phyloP scores from a whole-genome alignment of 768 basidiomycete genomes.

The Rhodosporidiobolus odoratus region DNA sequence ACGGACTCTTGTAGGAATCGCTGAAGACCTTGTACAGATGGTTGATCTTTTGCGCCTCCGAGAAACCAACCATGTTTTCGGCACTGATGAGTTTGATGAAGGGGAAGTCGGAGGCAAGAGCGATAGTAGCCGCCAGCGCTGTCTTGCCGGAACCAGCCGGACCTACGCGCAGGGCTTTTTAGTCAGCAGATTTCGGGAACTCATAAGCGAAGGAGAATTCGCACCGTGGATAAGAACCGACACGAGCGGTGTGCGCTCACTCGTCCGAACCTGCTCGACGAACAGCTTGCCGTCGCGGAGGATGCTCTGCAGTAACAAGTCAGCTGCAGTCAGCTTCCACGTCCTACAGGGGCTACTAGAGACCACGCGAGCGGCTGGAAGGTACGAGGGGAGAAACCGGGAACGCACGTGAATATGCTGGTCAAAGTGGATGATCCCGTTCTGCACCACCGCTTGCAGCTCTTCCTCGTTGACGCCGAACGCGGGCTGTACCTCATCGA shows the following conservation, averaged over 20 bases:
- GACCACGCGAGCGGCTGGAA: too few relatives aligned
- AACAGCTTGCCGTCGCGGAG: constrained; percentile 78
- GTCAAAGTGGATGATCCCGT: constrained; percentile 90
- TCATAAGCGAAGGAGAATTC: constrained; percentile 6
- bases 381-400: neutral
- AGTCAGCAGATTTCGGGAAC: neutral
- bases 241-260: constrained; percentile 84
- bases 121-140: constrained; percentile 87
- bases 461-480: constrained; percentile 98
- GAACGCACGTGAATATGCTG: constrained; percentile 64
- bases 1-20: constrained; percentile 94
- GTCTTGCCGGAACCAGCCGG: constrained; percentile 90
- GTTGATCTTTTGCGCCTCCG: constrained; percentile 84
- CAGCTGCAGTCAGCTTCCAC: neutral
- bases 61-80: constrained; percentile 92
- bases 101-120: constrained; percentile 85
- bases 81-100: constrained; percentile 97
- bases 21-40: constrained; percentile 87
- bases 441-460: constrained; percentile 82
- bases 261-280: constrained; percentile 87
- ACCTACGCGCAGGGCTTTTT: constrained; percentile 48
- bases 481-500: constrained; percentile 91
- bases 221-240: constrained; percentile 73
- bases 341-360: too few relatives aligned
- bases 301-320: constrained; percentile 58